Base-by-base conservation (phyloP, 2,329 filamentous ascomycete species). In the Fusarium mundagurra region DNA sequence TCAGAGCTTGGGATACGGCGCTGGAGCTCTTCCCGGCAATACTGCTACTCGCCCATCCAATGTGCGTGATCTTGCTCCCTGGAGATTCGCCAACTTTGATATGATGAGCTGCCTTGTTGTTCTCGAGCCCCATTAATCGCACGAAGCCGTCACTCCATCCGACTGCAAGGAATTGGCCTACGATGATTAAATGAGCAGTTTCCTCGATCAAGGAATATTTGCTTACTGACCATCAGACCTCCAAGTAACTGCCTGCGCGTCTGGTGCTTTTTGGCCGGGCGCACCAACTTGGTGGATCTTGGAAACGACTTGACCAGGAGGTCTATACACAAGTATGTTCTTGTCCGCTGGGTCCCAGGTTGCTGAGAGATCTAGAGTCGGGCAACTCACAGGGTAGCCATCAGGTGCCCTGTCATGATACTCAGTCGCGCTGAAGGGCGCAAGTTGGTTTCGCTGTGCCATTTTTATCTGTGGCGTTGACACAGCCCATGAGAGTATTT, bases 71-170 rank as follows among this genome's bases (percentile, higher is more conserved):
- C 75, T 75, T 84, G 50, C 80, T 80, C 50, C 83, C 83, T 70
- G 79, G 77, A 45, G 82, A 83, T 54, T 85, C 85, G 77, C 84
- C 86, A 62, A 91, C 84, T 22, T 83, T 83, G 77, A 94, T 92
- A 77, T 93, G 90, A 81, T 96, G 93, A 27, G 95, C 91, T 18
- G 92, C 90, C 83, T 96, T 97, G 81, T 91, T 93, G 76, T 91
- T 95, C 81, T 96, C 94, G 29, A 94, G 84, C 69, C 93, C 93
- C 81, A 96, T 89, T 41, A 97, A 84, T 66, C 94, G 91, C 27
- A 96, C 90, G 12, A 89, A 89, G 34, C 93, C 93, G 84, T 97
- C 94, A 75, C 90, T 94, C 91, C 94, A 97, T 51, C 91, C 94
- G 20, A 96, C 90, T 20, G 94, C 94, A 62, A 98, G 88, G 47